Conservation (phyloP, 2,329 filamentous ascomycete species). For the Fusarium sp. region DNA sequence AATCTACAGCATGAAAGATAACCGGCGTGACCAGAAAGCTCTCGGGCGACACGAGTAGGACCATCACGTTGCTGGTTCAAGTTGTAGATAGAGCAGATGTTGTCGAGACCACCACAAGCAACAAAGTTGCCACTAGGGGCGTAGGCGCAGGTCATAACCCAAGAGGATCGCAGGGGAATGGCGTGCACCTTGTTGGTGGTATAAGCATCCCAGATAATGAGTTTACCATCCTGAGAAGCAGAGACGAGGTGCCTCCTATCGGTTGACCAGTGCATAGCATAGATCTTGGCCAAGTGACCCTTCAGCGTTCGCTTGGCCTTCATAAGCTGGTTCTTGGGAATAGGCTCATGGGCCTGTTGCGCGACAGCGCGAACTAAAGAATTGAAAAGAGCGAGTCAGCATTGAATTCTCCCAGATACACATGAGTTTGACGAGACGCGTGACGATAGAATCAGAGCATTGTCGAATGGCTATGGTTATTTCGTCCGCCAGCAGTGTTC, state of each 20-base stretch:
- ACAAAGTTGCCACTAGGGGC: conserved; percentile 98
- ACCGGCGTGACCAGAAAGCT: conserved; percentile 95
- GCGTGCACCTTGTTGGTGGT: conserved; percentile 99
- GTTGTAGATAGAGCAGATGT: conserved; percentile 99
- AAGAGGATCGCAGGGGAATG: conserved; percentile 95
- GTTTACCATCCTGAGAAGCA: conserved; percentile 97
- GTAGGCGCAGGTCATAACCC: conserved; percentile 99
- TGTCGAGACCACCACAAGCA: conserved; percentile 97
- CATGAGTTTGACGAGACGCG: not conserved
- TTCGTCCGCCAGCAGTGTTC: conserved; percentile 3
- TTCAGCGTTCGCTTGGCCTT: conserved; percentile 97
- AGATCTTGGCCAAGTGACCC: conserved; percentile 98
- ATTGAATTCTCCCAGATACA: conserved; percentile 13
- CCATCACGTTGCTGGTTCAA: conserved; percentile 93
- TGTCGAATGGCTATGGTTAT: not conserved
- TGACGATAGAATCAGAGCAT: not conserved
- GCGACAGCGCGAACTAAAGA: conserved; percentile 87
- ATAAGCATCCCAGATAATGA: conserved; percentile 99
- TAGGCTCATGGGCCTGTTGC: conserved; percentile 89
- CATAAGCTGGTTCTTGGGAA: conserved; percentile 93
- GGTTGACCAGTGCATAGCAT: conserved; percentile 99
- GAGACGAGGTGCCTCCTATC: conserved; percentile 97
- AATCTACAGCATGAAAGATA: conserved; percentile 99
- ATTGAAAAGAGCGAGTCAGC: conserved; percentile 43
- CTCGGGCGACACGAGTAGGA: conserved; percentile 94